These are phyloP conservation scores for Lactarius akahatsu DNA, from an alignment of 768 basidiomycete genomes.

Conservation along the genomic window DNA sequence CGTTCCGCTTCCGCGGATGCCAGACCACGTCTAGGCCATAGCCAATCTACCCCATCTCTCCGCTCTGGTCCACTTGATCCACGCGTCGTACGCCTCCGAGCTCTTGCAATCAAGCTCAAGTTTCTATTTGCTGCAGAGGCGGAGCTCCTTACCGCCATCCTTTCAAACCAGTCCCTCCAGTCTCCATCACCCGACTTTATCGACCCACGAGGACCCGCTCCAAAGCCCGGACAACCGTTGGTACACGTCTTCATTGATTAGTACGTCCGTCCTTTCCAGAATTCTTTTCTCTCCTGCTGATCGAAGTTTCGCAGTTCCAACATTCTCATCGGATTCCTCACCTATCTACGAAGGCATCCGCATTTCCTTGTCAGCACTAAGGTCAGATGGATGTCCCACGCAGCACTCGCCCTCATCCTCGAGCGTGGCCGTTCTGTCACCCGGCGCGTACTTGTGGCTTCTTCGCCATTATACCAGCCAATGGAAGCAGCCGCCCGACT, in stretches of 20 bases:
- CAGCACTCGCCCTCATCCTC: conserved; percentile 72
- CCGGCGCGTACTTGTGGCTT: conserved; percentile 74
- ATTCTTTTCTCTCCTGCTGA: conserved; percentile 4
- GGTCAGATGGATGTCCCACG: conserved; percentile 65
- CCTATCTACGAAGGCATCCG: conserved; percentile 60
- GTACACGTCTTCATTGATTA: conserved; percentile 56
- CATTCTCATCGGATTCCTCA: conserved; percentile 81
- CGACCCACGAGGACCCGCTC: conserved; percentile 40
- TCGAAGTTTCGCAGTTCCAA: conserved; percentile 60
- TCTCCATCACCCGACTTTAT: conserved; percentile 35
- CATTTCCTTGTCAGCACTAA: conserved; percentile 39
- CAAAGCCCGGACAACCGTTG: conserved; percentile 36
- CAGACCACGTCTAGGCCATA: conserved; percentile 41
- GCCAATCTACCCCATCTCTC: conserved; percentile 49
- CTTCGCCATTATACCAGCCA: conserved; percentile 81
- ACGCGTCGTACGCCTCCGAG: conserved; percentile 49
- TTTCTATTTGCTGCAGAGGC: conserved; percentile 56
- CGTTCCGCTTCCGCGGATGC: conserved; percentile 30
- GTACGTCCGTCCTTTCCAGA: conserved; percentile 39
- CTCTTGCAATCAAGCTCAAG: conserved; percentile 56
- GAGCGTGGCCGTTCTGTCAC: conserved; percentile 78
- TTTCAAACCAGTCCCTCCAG: conserved; percentile 32
- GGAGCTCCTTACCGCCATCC: conserved; percentile 33
- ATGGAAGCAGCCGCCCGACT: conserved; percentile 70
- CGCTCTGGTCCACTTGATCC: conserved; percentile 46